Evolutionary conservation across 2,329 filamentous ascomycete species (phyloP).

Genomic region (Aspergillus fumigatiaffinis): DNA sequence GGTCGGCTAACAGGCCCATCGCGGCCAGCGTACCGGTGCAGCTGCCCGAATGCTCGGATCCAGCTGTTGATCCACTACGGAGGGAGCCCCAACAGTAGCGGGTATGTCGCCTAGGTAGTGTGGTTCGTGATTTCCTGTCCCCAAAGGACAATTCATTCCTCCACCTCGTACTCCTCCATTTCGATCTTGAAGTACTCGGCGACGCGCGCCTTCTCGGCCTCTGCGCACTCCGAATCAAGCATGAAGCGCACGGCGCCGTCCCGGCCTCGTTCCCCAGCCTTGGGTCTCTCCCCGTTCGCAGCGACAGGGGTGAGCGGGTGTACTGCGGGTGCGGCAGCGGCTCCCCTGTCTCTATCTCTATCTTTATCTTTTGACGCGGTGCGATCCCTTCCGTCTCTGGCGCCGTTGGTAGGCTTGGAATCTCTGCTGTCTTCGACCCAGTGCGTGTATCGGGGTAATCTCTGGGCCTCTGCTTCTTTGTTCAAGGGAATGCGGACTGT

Average conservation of each 20-base stretch:
- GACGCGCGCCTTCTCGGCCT: conserved; percentile 65
- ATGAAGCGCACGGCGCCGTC: conserved; percentile 86
- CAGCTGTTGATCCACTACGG: neutral
- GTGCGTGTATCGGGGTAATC: conserved; percentile 61
- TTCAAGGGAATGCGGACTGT: conserved; percentile 84
- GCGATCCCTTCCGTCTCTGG: conserved; percentile 16
- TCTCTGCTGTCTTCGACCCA: conserved; percentile 38
- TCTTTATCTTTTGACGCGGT: conserved; percentile 11
- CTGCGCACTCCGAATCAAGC: conserved; percentile 73
- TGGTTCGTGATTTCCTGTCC: neutral
- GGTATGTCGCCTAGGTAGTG: neutral
- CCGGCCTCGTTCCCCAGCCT: conserved; percentile 43
- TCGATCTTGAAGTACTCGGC: conserved; percentile 68
- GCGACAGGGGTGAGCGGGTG: conserved; percentile 45
- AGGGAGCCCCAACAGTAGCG: neutral
- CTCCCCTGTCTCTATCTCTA: neutral
- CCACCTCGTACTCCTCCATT: conserved; percentile 61
- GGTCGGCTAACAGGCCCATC: neutral
- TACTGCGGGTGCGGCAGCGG: conserved; percentile 7
- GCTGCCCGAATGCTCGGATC: neutral
- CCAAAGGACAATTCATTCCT: conserved; percentile 24
- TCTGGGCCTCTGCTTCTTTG: conserved; percentile 65
- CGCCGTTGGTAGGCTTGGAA: conserved; percentile 14
- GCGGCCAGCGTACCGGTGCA: neutral
- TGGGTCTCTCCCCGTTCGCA: conserved; percentile 43